Percentiles rank a stretch among this genome's conserved stretches.
phyloP scores from a whole-genome alignment of 345 rosid genomes.

The Jatropha curcas region DNA sequence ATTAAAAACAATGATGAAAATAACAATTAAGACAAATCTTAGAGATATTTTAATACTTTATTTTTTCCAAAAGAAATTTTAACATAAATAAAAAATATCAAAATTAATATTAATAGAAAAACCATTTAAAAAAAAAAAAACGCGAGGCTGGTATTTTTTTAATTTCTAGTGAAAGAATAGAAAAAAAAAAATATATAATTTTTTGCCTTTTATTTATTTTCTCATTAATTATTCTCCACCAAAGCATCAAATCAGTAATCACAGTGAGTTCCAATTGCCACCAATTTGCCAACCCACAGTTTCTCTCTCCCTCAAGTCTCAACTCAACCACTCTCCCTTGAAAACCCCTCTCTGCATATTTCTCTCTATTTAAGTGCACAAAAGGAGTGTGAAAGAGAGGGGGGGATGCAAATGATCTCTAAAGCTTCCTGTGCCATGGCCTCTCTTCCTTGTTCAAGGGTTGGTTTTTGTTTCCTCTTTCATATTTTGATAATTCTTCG shows the following conservation, averaged over 20 bases:
- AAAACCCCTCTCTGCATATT: background rate
- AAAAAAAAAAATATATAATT: no score
- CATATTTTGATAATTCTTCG: background rate
- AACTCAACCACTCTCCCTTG: background rate
- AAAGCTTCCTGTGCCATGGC: slow-evolving; percentile 80
- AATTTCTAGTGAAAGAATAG: no score
- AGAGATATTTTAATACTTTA: no score
- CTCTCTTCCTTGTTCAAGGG: slow-evolving; percentile 73
- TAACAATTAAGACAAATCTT: no score
- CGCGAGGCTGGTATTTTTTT: background rate
- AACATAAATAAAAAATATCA: no score
- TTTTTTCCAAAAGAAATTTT: no score
- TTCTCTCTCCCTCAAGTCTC: background rate
- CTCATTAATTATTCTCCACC: background rate
- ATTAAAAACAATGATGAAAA: no score
- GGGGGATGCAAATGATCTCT: slow-evolving; percentile 62
- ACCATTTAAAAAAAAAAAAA: background rate
- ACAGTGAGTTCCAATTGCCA: slow-evolving; percentile 18
- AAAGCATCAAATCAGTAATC: slow-evolving; percentile 1
- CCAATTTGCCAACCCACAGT: slow-evolving; percentile 28
- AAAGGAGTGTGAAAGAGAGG: background rate
- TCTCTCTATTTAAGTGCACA: slow-evolving; percentile 12
- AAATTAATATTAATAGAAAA: no score
- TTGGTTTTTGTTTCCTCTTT: slow-evolving; percentile 18
- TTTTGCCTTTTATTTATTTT: no score